Percentiles rank a stretch among this genome's conserved stretches.
Conservation (phyloP, 1,284 basidiomycete species). For the Dichomitus squalens region DNA sequence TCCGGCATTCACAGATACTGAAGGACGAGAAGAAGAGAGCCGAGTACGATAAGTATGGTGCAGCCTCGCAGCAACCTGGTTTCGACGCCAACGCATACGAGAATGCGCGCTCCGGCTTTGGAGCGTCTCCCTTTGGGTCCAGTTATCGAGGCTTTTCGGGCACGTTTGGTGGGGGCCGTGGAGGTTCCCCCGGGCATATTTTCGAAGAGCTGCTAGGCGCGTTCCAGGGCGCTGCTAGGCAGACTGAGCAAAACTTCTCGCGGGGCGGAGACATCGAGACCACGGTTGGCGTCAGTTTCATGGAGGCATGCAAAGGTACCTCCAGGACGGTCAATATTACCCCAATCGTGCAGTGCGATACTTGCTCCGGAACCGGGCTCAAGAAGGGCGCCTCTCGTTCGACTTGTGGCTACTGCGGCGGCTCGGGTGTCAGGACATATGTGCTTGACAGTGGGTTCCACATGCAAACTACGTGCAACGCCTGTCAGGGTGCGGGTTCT, state of each 20-base stretch:
- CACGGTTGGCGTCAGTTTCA: conserved; percentile 78
- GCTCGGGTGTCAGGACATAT: conserved; percentile 88
- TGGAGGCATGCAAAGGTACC: conserved; percentile 94
- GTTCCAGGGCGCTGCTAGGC: conserved; percentile 51
- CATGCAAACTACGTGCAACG: conserved; percentile 91
- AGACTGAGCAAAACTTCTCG: conserved; percentile 46
- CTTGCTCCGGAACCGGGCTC: conserved; percentile 88
- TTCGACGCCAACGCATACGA: conserved; percentile 88
- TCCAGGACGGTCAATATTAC: conserved; percentile 76
- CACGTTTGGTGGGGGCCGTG: conserved; percentile 62
- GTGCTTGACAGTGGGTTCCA: conserved; percentile 95
- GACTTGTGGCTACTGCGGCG: conserved; percentile 83
- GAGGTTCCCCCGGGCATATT: conserved; percentile 62
- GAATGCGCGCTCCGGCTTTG: conserved; percentile 45
- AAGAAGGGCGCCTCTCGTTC: conserved; percentile 86
- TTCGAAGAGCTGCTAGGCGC: conserved; percentile 87
- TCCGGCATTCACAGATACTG: conserved; percentile 58
- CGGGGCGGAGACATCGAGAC: conserved; percentile 89
- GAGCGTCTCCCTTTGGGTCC: conserved; percentile 66
- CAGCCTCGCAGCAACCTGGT: conserved; percentile 92
- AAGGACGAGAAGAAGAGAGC: conserved; percentile 94
- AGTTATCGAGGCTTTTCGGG: conserved; percentile 70
- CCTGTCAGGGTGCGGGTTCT: conserved; percentile 85
- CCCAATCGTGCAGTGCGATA: conserved; percentile 83
- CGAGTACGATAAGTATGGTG: conserved; percentile 93